Base-by-base conservation (phyloP, 345 rosid species). In the Odontarrhena argentea region DNA sequence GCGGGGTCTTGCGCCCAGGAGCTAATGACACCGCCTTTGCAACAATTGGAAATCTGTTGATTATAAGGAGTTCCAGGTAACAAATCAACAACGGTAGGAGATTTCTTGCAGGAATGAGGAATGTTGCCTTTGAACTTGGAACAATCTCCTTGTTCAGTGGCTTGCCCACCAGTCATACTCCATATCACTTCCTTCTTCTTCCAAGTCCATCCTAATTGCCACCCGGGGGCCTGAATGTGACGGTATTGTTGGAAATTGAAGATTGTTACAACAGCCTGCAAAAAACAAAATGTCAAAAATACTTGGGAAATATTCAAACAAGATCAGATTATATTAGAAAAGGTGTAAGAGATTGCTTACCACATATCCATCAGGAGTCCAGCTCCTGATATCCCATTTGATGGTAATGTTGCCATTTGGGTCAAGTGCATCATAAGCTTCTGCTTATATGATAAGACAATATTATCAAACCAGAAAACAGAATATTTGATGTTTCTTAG, bases 71-170 rank as follows among this genome's bases (percentile, higher is more conserved):
- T 78, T 68, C 97, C 94, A 0, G 98, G 98, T 80, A 90, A 59
- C 60, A 93, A 76, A 77, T 93, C 98, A 24, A 93, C 96, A 5
- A 90, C 70, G 7, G 83, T 74, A 0, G 98, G 98, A 1, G 43
- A 62, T 85, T 69, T 87, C 76, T 85, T 86, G 76, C 98, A 93
- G 71, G 90, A 87, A 76, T 90, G 94, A 60, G 98, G 98, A 68
- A 80, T 60, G 73, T 74, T 85, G 11, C 84, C 93, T 70, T 86
- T 87, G 83, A 80, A 93, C 67, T 34, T 88, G 0, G 97, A 89
- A 74, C 98, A 93, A 73, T 93, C 96, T 11, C 98, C 97, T 71
- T 90, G 97, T 13, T 87, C 96, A 1, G 92, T 89, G 9, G 96
- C 46, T 72, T 92, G 88, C 1, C 80, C 97, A 30, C 97, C 98